Conservation (phyloP, 805 yeast genomes). For the Sugiyamaella qingdaonensis region DNA sequence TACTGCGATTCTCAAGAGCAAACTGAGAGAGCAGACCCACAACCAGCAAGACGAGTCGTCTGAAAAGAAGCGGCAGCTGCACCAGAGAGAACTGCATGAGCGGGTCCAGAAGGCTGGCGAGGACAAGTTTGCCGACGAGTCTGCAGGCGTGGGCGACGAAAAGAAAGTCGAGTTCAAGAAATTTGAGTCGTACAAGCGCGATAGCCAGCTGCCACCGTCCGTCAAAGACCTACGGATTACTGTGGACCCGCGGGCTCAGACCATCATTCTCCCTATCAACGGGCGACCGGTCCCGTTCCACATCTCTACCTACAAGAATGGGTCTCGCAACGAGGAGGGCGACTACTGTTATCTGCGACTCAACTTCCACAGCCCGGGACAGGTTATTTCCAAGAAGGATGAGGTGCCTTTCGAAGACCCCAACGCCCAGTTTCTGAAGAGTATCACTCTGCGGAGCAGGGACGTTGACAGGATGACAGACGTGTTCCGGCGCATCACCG, state of each 20-base stretch:
- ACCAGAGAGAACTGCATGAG: slow-evolving; percentile 78
- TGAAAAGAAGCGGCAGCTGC: slow-evolving; percentile 74
- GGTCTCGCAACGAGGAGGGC: slow-evolving; percentile 94
- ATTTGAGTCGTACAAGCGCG: slow-evolving; percentile 91
- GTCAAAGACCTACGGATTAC: slow-evolving; percentile 82
- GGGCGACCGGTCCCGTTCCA: slow-evolving; percentile 99
- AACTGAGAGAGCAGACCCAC: slow-evolving; percentile 53
- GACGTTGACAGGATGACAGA: slow-evolving; percentile 90
- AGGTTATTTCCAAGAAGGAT: slow-evolving; percentile 54
- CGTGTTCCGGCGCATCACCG: slow-evolving; percentile 83
- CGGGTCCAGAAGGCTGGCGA: slow-evolving; percentile 84
- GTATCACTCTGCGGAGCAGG: slow-evolving; percentile 80
- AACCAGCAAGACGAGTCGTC: slow-evolving; percentile 62
- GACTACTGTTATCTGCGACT: slow-evolving; percentile 86
- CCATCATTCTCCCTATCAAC: slow-evolving; percentile 82
- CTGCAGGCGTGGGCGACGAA: slow-evolving; percentile 35
- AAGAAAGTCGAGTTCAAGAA: slow-evolving; percentile 73
- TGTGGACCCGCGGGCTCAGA: slow-evolving; percentile 83
- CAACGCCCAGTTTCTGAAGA: slow-evolving; percentile 80
- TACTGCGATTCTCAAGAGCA: slow-evolving; percentile 71
- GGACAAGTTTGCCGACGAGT: slow-evolving; percentile 63
- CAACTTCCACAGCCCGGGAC: slow-evolving; percentile 91
- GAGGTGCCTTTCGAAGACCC: slow-evolving; percentile 92
- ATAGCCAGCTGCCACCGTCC: slow-evolving; percentile 79
- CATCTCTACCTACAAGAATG: slow-evolving; percentile 88